Evolutionary conservation across 495 filamentous ascomycete genomes (phyloP).

Genomic region (Hypoxylon cercidicola): DNA sequence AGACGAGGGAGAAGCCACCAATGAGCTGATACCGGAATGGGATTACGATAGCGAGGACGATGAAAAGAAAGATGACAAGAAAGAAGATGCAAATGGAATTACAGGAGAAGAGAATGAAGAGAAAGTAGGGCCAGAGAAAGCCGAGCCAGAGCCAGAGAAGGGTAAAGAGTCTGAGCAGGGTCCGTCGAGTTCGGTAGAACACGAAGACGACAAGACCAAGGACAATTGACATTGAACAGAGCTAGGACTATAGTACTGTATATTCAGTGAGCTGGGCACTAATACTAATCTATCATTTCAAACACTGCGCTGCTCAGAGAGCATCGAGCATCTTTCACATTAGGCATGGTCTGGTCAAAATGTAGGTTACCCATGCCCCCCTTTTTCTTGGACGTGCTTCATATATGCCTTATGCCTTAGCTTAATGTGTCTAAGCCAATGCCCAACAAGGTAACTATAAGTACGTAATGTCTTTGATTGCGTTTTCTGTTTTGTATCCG

Average conservation of each 20-base stretch:
- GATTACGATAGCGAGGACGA: conserved; percentile 29
- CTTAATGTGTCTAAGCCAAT: no score
- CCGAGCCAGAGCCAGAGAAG: not conserved
- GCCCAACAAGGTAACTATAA: no score
- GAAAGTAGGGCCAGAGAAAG: not conserved
- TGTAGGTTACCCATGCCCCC: no score
- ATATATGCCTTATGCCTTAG: no score
- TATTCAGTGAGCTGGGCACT: not conserved
- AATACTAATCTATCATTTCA: not conserved
- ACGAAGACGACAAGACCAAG: conserved; percentile 13
- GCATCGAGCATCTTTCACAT: no score
- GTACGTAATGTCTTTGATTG: no score
- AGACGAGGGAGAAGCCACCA: conserved; percentile 68
- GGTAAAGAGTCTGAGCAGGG: conserved; percentile 8
- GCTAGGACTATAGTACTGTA: not conserved
- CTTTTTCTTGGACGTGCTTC: no score
- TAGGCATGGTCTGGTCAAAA: no score
- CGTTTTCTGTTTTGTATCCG: no score
- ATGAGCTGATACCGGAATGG: conserved; percentile 69
- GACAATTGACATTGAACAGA: not conserved
- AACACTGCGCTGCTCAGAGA: no score
- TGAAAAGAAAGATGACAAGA: no score
- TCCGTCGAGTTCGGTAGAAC: conserved; percentile 4
- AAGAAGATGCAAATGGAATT: not conserved
- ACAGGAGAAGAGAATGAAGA: conserved; percentile 6